A percentile compares a stretch with the other conserved stretches of the same genome.
These are phyloP conservation scores for Mycena pura DNA, from an alignment of 768 basidiomycete species.

Conservation along the genomic window DNA sequence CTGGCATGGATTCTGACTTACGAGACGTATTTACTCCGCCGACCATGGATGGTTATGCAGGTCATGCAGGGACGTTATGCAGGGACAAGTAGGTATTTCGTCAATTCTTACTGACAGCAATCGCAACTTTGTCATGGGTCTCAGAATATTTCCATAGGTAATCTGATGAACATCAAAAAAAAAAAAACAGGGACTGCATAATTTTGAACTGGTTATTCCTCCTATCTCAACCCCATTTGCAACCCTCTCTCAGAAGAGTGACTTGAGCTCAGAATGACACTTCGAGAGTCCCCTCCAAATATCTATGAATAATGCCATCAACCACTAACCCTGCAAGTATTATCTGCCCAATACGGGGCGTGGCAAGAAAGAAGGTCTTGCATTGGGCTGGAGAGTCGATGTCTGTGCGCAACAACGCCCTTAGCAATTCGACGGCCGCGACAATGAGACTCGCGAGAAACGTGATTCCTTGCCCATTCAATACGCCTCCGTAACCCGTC, in stretches of 20 bases:
- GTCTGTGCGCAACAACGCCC: slow-evolving; percentile 31
- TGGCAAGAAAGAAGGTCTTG: slow-evolving; percentile 33
- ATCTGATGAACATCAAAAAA: too few relatives aligned
- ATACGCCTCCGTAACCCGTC: slow-evolving; percentile 51
- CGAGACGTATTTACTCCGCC: too few relatives aligned
- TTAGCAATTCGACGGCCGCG: slow-evolving; percentile 29
- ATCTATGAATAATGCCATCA: slow-evolving; percentile 31
- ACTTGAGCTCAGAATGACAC: neutral
- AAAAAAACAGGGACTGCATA: too few relatives aligned
- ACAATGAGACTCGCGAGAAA: slow-evolving; percentile 36
- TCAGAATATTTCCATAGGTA: too few relatives aligned
- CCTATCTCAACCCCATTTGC: neutral
- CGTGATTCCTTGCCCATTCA: slow-evolving; percentile 49
- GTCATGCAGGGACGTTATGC: too few relatives aligned
- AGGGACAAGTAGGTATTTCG: too few relatives aligned
- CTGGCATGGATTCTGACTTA: neutral
- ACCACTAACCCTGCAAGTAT: slow-evolving; percentile 34
- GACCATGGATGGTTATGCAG: too few relatives aligned
- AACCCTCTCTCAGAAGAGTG: too few relatives aligned
- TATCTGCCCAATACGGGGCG: slow-evolving; percentile 36
- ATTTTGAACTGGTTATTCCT: neutral
- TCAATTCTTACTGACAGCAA: too few relatives aligned
- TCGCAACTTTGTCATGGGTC: too few relatives aligned
- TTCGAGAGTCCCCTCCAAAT: neutral
- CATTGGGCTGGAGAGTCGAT: slow-evolving; percentile 37